A percentile compares a stretch with the other conserved stretches of the same genome.
These are phyloP conservation scores for Arabidopsis arenosa DNA, from an alignment of 345 rosid species.

Conservation along the genomic window DNA sequence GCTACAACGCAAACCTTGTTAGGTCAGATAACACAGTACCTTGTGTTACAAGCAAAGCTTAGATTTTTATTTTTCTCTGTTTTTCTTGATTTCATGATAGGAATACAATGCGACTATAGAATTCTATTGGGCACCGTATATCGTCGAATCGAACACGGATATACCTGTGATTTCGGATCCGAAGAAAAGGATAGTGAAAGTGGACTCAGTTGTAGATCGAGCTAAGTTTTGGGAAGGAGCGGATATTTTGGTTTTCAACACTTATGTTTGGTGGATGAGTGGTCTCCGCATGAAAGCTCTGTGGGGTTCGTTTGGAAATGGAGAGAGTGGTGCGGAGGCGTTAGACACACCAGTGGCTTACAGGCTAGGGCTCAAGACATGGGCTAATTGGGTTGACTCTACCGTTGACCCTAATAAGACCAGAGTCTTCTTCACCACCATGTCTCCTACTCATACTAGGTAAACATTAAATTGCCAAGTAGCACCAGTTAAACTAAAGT, in stretches of 20 bases:
- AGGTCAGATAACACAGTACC: slow-evolving; percentile 33
- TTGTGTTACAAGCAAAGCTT: slow-evolving; percentile 63
- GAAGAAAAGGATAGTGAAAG: slow-evolving; percentile 75
- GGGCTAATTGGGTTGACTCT: slow-evolving; percentile 95
- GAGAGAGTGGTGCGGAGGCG: slow-evolving; percentile 68
- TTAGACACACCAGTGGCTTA: slow-evolving; percentile 73
- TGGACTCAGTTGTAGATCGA: slow-evolving; percentile 77
- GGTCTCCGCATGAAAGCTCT: slow-evolving; percentile 67
- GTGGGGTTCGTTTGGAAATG: slow-evolving; percentile 95
- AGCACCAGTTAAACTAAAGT: not conserved
- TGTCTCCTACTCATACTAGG: slow-evolving; percentile 91
- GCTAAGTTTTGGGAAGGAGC: slow-evolving; percentile 75
- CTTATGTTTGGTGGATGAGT: slow-evolving; percentile 98
- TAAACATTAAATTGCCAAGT: slow-evolving; percentile 23
- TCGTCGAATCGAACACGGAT: slow-evolving; percentile 86
- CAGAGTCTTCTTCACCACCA: slow-evolving; percentile 80
- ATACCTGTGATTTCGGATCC: slow-evolving; percentile 62
- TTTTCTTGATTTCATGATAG: slow-evolving; percentile 37
- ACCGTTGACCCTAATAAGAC: slow-evolving; percentile 77
- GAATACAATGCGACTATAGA: slow-evolving; percentile 81
- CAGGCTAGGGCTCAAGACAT: slow-evolving; percentile 69
- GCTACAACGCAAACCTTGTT: not conserved
- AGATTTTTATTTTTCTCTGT: not conserved
- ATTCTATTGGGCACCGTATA: slow-evolving; percentile 93
- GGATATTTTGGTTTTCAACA: slow-evolving; percentile 82